phyloP scores from a whole-genome alignment of 2,329 filamentous ascomycete genomes.

The Penicillium sp. region DNA sequence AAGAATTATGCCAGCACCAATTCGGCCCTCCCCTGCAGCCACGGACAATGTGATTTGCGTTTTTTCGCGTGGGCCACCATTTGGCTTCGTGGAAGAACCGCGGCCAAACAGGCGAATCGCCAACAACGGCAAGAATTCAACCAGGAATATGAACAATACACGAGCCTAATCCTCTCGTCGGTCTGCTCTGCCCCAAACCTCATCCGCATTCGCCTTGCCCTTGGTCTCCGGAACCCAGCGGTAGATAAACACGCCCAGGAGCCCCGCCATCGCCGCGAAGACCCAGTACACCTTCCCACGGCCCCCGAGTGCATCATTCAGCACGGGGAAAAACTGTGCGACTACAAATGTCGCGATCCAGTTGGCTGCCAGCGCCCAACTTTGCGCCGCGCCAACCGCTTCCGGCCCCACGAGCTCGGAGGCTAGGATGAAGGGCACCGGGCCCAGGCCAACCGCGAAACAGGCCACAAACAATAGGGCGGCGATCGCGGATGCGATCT shows the following conservation, averaged over 20 bases:
- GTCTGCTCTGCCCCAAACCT: conserved; percentile 76
- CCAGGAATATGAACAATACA: neutral
- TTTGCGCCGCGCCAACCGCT: conserved; percentile 88
- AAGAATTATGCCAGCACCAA: no score
- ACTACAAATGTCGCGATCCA: conserved; percentile 91
- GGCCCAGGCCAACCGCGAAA: conserved; percentile 88
- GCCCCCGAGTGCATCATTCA: conserved; percentile 75
- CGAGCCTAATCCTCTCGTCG: conserved; percentile 35
- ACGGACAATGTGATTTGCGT: neutral
- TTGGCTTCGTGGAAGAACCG: neutral
- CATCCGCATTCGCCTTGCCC: conserved; percentile 78
- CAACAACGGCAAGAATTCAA: neutral
- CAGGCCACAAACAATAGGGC: conserved; percentile 85
- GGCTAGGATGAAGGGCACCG: conserved; percentile 91
- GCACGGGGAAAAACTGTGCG: conserved; percentile 89
- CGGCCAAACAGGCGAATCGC: neutral
- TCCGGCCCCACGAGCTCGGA: conserved; percentile 89
- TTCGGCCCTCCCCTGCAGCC: neutral
- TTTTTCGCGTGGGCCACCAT: conserved; percentile 5
- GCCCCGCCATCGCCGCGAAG: conserved; percentile 73
- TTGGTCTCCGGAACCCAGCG: conserved; percentile 83
- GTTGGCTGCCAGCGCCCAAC: conserved; percentile 81
- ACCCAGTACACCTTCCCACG: conserved; percentile 86
- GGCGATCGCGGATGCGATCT: conserved; percentile 75
- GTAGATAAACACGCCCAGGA: conserved; percentile 71